Base-by-base conservation (phyloP, 2,329 filamentous ascomycete genomes). In the Hymenoscyphus fraxineus region DNA sequence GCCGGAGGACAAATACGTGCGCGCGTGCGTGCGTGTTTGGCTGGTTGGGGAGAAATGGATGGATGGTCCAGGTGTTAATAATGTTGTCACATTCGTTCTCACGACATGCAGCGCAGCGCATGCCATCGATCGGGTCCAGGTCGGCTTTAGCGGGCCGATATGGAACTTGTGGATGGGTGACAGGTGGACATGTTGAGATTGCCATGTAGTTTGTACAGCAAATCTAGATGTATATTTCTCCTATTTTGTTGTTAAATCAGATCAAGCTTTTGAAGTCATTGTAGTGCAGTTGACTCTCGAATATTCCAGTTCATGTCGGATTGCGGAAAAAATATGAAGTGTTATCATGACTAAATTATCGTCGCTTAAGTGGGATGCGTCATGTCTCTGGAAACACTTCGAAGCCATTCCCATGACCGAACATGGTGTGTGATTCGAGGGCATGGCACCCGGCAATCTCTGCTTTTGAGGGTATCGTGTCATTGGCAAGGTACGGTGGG, bases 1-100 rank as follows among this genome's bases (percentile, higher is more conserved):
- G 22, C 47, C 47, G 47, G 22, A 22, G 19, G 9, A 22, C 27
- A 27, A 27, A 27, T 54, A 12, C 47, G 13, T 27, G 44, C 44
- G n/a, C 22, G 44, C 44, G n/a, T 51, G 44, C 47, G 47, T 27
- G 47, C 47, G 47, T 54, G 47, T 54, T 54, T 54, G 19, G 47
- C 47, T 22, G 47, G 47, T 54, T 54, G 47, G 19, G 47, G 19
- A 19, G 47, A 27, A 54, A 13, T 54, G 47, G 35, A 35, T 54
- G 22, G 19, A n/a, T 19, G 44, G 19, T 51, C 44, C 44, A 51
- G 16, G 19, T 10, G 44, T 54, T 4, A 54, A 6, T 51, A n/a
- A 13, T 51, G 44, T 19, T 51, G 44, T 51, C 44, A 51, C 44
- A 51, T 54, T 27, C 22, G 22, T 13, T 22, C 22, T 54, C 22